Base-by-base conservation (phyloP, 2,329 filamentous ascomycete genomes). In the Celoporthe dispersa region DNA sequence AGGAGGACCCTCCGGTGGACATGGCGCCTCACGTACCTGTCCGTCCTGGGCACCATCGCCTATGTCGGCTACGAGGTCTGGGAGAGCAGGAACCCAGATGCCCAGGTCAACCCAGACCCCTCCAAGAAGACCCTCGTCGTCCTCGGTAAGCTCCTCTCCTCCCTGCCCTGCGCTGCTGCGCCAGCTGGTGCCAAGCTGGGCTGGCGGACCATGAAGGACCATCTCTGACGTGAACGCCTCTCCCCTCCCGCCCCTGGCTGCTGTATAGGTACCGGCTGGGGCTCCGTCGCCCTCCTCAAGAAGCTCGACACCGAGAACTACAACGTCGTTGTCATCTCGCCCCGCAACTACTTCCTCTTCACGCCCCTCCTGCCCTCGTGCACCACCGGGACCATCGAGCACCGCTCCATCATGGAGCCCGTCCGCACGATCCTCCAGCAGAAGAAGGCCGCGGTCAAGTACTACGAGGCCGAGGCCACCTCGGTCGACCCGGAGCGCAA, bases 261-360 rank as follows among this genome's bases (percentile, higher is more conserved):
- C 73, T 59, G 22, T 22, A 44, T 72, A 98, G 95, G 95, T 78
- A 97, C 94, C 76, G 96, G 96, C 76, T 99, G 96, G 96, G 96
- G 85, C 76, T 94, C 95, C 59, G 94, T 99, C 78, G 97, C 95
- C 72, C 90, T 99, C 72, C 89, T 99, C 75, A 99, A 99, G 89
- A 98, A 97, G 81, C 92, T 99, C 82, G 94, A 99, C 80, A 98
- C 95, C 72, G 93, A 97, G 82, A 97, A 98, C 88, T 99, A 98
- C 89, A 98, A 99, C 81, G 95, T 98, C 81, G 83, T 98, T 79
- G 94, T 99, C 80, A 93, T 99, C 81, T 98, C 96, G 64, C 96
- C 96, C 68, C 93, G 96, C 80, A 99, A 99, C 85, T 99, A 97
- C 89, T 99, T 99, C 90, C 91, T 99, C 76, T 99, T 99, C 88